phyloP scores from a whole-genome alignment of 1,139 yeast species.

The Kurtzmaniella natalensis region DNA sequence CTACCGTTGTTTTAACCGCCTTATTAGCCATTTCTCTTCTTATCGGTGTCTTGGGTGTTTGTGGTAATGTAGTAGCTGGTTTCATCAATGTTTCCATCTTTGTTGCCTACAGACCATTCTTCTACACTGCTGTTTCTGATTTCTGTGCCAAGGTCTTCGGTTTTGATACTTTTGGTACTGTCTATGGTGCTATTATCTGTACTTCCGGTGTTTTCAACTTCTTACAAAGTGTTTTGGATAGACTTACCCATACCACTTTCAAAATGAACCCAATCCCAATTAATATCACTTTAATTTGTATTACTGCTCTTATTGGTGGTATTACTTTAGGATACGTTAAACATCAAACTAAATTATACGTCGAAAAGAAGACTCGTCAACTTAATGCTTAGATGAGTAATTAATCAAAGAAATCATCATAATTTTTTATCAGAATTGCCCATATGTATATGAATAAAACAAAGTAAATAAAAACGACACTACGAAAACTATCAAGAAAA shows the following conservation, averaged over 20 bases:
- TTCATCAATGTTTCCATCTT: conserved; percentile 33
- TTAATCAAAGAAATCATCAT: too few species aligned
- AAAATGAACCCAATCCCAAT: conserved; percentile 68
- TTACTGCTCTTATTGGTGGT: conserved; percentile 29
- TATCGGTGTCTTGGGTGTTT: conserved; percentile 36
- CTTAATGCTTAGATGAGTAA: conserved; percentile 1
- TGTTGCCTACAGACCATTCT: conserved; percentile 49
- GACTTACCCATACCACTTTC: conserved; percentile 61
- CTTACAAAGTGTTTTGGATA: conserved; percentile 66
- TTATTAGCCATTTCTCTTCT: conserved; percentile 28
- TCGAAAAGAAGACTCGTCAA: conserved; percentile 13
- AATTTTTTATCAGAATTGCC: too few species aligned
- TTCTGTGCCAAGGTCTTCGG: conserved; percentile 92
- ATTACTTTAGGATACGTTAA: conserved; percentile 27
- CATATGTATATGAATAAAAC: too few species aligned
- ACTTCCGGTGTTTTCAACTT: conserved; percentile 76
- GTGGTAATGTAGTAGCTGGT: conserved; percentile 27
- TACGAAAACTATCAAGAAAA: too few species aligned
- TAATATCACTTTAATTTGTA: conserved; percentile 24
- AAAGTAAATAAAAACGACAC: too few species aligned
- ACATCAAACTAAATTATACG: conserved; percentile 23
- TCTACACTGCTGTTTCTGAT: conserved; percentile 88
- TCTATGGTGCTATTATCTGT: conserved; percentile 84
- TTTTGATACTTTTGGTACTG: conserved; percentile 83
- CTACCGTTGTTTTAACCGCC: conserved; percentile 27